These are phyloP conservation scores for Fraxinus platypoda DNA, from an alignment of 305 asterid species.

Conservation along the genomic window DNA sequence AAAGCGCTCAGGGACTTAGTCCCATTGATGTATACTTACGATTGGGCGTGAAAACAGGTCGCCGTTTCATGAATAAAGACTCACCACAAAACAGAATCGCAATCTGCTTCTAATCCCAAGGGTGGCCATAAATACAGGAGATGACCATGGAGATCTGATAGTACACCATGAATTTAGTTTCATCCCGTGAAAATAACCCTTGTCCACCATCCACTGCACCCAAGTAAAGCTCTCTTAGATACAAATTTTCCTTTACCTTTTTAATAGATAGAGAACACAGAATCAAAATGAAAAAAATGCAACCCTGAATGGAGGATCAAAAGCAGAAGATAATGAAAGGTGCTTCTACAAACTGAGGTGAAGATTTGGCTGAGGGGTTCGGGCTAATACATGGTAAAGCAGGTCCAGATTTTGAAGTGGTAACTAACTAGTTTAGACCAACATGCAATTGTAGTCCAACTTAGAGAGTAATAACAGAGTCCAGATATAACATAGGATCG, in stretches of 20 bases:
- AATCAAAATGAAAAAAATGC: neutral
- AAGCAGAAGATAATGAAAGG: neutral
- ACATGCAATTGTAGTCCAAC: conserved; percentile 4
- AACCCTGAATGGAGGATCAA: neutral
- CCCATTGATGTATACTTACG: conserved; percentile 1
- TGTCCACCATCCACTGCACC: conserved; percentile 20
- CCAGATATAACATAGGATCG: neutral
- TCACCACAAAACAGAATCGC: neutral
- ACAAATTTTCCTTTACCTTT: neutral
- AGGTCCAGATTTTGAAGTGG: neutral
- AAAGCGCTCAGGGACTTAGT: neutral
- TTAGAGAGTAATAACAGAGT: neutral
- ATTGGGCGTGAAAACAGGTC: neutral
- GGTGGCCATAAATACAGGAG: neutral
- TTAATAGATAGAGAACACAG: neutral
- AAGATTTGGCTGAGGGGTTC: neutral
- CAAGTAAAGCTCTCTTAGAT: neutral
- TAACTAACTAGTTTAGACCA: neutral
- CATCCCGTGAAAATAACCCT: neutral
- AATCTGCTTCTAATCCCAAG: neutral
- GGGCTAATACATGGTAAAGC: neutral
- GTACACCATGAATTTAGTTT: neutral
- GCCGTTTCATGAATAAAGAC: neutral
- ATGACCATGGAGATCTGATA: neutral
- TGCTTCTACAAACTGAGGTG: neutral